Evolutionary conservation across 768 basidiomycete species (phyloP).

Genomic region (Russula brevipes): DNA sequence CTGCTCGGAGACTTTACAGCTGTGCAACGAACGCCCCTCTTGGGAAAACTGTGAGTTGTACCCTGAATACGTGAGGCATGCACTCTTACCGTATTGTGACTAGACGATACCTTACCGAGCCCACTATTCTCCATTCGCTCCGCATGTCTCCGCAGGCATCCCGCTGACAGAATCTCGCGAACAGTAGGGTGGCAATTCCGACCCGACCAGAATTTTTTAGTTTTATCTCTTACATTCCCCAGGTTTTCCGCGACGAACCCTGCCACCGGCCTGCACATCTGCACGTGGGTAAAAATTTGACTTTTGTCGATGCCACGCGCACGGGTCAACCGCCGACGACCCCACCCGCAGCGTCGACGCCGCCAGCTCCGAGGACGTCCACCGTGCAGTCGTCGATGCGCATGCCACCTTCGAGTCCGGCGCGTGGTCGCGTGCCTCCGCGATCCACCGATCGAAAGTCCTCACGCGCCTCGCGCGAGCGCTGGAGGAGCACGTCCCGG

Average conservation of each 20-base stretch:
- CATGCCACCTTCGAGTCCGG: constrained; percentile 60
- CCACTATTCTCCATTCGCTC: constrained; percentile 16
- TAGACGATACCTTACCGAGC: constrained; percentile 10
- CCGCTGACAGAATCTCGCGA: constrained; percentile 5
- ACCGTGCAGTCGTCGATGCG: constrained; percentile 47
- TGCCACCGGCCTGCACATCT: constrained; percentile 56
- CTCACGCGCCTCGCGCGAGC: constrained; percentile 59
- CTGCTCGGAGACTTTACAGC: not conserved
- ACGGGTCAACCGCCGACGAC: not conserved
- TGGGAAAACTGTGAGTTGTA: not conserved
- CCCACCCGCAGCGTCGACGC: constrained; percentile 44
- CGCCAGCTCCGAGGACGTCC: constrained; percentile 49
- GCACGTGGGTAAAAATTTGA: constrained; percentile 37
- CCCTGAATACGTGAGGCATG: not conserved
- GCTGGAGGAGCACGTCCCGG: constrained; percentile 52
- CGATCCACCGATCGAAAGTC: constrained; percentile 55
- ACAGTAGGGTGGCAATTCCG: not conserved
- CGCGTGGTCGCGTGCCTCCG: constrained; percentile 62
- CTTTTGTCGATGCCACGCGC: not conserved
- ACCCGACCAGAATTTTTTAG: not conserved
- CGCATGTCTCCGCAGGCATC: not conserved
- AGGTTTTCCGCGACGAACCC: constrained; percentile 61
- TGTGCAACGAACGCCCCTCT: not conserved
- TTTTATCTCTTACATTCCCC: not conserved
- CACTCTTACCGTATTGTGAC: not conserved